Evolutionary conservation across 2,329 filamentous ascomycete species (phyloP).

Genomic region (Periglandula ipomoeae): DNA sequence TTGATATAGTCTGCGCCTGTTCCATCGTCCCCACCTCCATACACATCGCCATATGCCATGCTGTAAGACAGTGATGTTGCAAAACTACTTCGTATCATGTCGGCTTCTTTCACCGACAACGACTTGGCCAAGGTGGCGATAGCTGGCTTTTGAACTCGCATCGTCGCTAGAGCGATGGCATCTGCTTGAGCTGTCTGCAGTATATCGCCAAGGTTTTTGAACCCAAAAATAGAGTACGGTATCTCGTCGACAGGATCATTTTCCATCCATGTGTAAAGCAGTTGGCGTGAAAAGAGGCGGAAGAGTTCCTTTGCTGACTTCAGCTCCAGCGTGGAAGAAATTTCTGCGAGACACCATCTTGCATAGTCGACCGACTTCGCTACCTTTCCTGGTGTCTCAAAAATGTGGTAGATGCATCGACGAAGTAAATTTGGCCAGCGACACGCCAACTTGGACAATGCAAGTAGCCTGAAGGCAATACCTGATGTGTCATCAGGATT

Average conservation of each 20-base stretch:
- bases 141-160: conserved; percentile 64
- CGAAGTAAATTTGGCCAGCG: conserved; percentile 79
- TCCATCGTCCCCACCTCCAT: conserved; percentile 25
- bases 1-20: conserved; percentile 60
- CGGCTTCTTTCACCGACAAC: conserved; percentile 42
- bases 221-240: conserved; percentile 80
- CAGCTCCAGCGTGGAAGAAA: conserved; percentile 58
- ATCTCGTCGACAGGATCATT: conserved; percentile 57
- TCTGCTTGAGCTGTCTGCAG: conserved; percentile 66
- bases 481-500: conserved; percentile 67
- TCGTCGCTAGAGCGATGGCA: conserved; percentile 68
- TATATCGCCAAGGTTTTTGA: conserved; percentile 57
- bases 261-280: conserved; percentile 86
- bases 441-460: conserved; percentile 68
- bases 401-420: conserved; percentile 85
- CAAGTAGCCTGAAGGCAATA: conserved; percentile 72
- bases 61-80: conserved; percentile 74
- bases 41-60: conserved; percentile 49
- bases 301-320: conserved; percentile 64
- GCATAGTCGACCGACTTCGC: conserved; percentile 59
- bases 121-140: conserved; percentile 49
- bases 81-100: conserved; percentile 61
- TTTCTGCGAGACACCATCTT: conserved; percentile 55
- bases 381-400: conserved; percentile 76
- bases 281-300: conserved; percentile 73